Evolutionary conservation across 208 protist genomes (phyloP).

Genomic region (Tritrichomonas musculus): DNA sequence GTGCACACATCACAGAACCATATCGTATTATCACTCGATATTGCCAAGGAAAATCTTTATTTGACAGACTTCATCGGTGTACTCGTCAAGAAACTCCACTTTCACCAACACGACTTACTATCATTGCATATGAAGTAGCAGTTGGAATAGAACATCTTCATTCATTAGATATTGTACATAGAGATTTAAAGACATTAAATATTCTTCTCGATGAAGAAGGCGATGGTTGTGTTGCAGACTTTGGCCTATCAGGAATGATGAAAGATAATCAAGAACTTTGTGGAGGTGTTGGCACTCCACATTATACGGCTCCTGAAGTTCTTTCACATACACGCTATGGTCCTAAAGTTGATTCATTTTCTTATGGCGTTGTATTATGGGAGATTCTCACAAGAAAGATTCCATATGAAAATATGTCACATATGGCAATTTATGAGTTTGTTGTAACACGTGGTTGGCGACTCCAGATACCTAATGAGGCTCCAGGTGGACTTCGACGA

Average conservation of each 20-base stretch:
- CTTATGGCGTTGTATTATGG: background rate
- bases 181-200: background rate
- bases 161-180: background rate
- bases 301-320: conserved; percentile 8
- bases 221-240: background rate
- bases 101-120: background rate
- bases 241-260: background rate
- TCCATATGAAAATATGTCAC: background rate
- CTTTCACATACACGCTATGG: background rate
- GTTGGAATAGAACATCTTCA: background rate
- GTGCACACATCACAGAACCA: background rate
- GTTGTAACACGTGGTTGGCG: background rate
- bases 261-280: background rate
- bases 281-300: background rate
- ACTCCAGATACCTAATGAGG: background rate
- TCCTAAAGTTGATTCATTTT: background rate
- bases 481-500: background rate
- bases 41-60: background rate
- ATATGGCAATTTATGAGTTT: background rate
- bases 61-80: background rate
- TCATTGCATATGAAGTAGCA: conserved; percentile 26
- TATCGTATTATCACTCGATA: background rate
- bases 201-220: background rate
- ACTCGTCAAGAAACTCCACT: background rate
- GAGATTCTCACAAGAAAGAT: background rate